phyloP scores from a whole-genome alignment of 1,139 yeast genomes.

The Blastobotrys aristatus region DNA sequence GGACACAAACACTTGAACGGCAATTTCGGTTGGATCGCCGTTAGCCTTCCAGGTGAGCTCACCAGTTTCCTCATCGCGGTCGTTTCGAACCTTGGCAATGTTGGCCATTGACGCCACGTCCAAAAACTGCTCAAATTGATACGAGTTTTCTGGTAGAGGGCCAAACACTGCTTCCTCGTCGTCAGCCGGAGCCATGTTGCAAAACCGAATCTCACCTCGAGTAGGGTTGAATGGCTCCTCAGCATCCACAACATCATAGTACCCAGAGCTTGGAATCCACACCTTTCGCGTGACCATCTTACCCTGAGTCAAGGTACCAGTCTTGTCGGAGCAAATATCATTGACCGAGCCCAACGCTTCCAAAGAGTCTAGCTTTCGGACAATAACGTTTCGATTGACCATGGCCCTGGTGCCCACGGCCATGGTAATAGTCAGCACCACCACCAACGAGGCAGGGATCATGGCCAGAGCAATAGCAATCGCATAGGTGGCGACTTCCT shows the following conservation, averaged over 20 bases:
- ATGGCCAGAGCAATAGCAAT: conserved; percentile 77
- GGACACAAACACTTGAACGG: conserved; percentile 66
- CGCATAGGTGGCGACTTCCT: conserved; percentile 76
- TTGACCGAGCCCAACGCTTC: conserved; percentile 95
- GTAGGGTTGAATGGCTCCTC: conserved; percentile 72
- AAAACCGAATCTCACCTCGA: conserved; percentile 46
- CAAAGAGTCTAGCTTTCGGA: conserved; percentile 88
- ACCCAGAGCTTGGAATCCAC: conserved; percentile 77
- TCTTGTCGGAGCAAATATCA: conserved; percentile 90
- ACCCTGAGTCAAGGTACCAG: conserved; percentile 92
- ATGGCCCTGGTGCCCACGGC: conserved; percentile 80
- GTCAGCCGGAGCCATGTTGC: conserved; percentile 38
- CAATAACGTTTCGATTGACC: conserved; percentile 69
- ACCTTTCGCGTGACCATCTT: conserved; percentile 79
- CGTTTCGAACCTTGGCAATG: conserved; percentile 54
- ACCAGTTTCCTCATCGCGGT: conserved; percentile 35
- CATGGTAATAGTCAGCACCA: conserved; percentile 82
- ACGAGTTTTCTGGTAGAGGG: conserved; percentile 21
- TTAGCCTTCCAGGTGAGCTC: conserved; percentile 60
- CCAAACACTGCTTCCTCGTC: conserved; percentile 28
- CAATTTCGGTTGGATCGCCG: conserved; percentile 84
- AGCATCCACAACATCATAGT: conserved; percentile 54
- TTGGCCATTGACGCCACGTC: conserved; percentile 65
- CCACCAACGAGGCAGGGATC: conserved; percentile 51
- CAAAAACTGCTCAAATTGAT: conserved; percentile 45